Evolutionary conservation across 345 rosid genomes (phyloP), one percentile per base, ranked within the genome.

Genomic region (Limnanthes douglasii): DNA sequence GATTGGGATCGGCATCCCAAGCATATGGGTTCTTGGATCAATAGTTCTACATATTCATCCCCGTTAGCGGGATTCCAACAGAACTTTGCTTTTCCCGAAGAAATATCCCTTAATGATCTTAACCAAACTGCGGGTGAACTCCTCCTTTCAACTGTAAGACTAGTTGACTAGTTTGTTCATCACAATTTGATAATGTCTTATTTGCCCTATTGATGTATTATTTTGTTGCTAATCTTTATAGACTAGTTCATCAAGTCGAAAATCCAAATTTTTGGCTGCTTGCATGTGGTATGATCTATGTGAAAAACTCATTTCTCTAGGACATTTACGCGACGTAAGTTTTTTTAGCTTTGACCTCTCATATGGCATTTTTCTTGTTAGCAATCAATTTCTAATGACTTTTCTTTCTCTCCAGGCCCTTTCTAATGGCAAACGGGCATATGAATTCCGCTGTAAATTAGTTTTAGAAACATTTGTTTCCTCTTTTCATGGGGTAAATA

Each of bases 221-320:
- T 20, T 11, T 25, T 27, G 31, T 31, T 60, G 36, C 31, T 45
- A 17, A 48, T 50, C 18, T 29, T 36, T 47, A 30, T 52, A 86
- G 94, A 75, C 41, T 51, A 65, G 86, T 38, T 47, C 27, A 20
- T 51, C 67, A 43, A 60, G 59, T 23, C 41, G 25, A 46, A n/a
- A n/a, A n/a, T 69, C 85, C 43, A 39, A 61, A 53, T 78, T 74
- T 46, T 46, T 61, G 42, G 94, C 78, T 42, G 94, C 86, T 44
- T 59, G 56, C 63, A 92, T 90, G 38, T 72, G 56, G 51, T 74
- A 79, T 55, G 94, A 84, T 72, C 69, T 90, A 44, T 57, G 71
- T 53, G 84, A 76, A 66, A 72, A 64, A 47, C 69, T 70, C 32
- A 43, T 72, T 46, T 60, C 65, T 30, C 54, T 30, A 41, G 98